Conservation (phyloP, 164 flowering plant species). For the Saururus chinensis region DNA sequence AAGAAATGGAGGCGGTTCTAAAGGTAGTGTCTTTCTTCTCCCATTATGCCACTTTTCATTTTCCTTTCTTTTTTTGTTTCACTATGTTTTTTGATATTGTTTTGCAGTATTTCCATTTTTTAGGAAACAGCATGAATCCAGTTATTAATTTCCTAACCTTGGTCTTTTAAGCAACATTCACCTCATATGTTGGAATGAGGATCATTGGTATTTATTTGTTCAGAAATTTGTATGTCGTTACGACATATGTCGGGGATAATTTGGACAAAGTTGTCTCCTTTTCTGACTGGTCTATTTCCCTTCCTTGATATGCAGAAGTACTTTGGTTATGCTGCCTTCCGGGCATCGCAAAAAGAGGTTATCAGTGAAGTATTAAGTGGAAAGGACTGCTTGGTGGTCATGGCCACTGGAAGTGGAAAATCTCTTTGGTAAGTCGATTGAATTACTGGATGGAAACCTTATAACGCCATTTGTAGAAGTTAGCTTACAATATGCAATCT, state of each 20-base stretch:
- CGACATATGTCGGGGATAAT: too few species aligned
- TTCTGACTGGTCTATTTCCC: too few species aligned
- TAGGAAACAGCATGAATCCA: too few species aligned
- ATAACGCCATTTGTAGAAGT: background rate
- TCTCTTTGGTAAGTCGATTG: conserved; percentile 39
- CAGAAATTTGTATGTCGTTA: too few species aligned
- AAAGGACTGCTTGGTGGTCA: conserved; percentile 47
- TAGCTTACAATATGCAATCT: background rate
- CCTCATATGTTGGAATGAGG: too few species aligned
- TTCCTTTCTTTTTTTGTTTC: too few species aligned
- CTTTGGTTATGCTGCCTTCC: conserved; percentile 41
- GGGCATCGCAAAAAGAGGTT: conserved; percentile 46
- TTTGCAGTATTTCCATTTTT: too few species aligned
- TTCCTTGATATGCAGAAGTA: conserved; percentile 21
- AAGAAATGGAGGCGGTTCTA: background rate
- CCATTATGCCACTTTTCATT: background rate
- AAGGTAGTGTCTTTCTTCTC: background rate
- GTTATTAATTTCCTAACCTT: too few species aligned
- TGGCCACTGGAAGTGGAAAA: conserved; percentile 70
- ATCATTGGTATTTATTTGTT: too few species aligned
- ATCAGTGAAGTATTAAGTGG: conserved; percentile 27
- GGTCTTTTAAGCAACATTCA: too few species aligned
- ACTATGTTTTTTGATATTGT: too few species aligned
- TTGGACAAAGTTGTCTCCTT: too few species aligned
- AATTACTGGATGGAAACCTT: background rate